Conservation (phyloP, 202 grass and related monocot genomes). For the Panicum hallii region DNA sequence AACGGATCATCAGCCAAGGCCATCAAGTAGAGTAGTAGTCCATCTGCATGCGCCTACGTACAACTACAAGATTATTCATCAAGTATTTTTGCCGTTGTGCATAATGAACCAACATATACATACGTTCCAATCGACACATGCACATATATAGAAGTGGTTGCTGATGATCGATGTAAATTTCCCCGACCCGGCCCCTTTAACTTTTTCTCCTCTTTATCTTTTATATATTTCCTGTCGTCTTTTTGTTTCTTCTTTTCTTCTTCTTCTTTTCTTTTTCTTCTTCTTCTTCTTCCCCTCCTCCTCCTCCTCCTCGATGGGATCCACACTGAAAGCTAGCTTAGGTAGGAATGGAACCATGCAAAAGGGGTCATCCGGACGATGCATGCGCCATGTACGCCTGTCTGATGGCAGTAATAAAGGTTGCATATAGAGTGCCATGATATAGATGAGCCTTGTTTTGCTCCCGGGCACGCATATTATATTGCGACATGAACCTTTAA, state of each 20-base stretch:
- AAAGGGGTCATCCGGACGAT: slow-evolving; percentile 16
- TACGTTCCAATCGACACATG: neutral
- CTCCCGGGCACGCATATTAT: neutral
- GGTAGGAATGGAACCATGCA: slow-evolving; percentile 5
- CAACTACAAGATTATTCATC: neutral
- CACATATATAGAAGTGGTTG: neutral
- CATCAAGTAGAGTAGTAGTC: slow-evolving; percentile 56
- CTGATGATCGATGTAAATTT: slow-evolving; percentile 34
- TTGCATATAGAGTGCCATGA: slow-evolving; percentile 45
- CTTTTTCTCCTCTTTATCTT: neutral
- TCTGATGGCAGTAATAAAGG: slow-evolving; percentile 41
- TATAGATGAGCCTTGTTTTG: slow-evolving; percentile 20
- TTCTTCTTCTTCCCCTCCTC: too few relatives aligned
- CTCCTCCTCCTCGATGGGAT: too few relatives aligned
- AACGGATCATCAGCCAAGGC: slow-evolving; percentile 50
- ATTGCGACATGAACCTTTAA: neutral
- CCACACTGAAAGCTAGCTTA: slow-evolving; percentile 17
- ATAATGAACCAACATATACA: neutral
- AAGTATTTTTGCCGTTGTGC: slow-evolving; percentile 35
- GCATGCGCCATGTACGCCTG: slow-evolving; percentile 40
- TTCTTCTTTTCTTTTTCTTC: neutral
- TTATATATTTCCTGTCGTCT: neutral
- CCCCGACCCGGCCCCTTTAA: neutral
- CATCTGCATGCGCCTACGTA: neutral
- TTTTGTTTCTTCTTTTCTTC: neutral